These are phyloP conservation scores for Tetrahymena borealis DNA, from an alignment of 73 alveolate species.

Conservation along the genomic window DNA sequence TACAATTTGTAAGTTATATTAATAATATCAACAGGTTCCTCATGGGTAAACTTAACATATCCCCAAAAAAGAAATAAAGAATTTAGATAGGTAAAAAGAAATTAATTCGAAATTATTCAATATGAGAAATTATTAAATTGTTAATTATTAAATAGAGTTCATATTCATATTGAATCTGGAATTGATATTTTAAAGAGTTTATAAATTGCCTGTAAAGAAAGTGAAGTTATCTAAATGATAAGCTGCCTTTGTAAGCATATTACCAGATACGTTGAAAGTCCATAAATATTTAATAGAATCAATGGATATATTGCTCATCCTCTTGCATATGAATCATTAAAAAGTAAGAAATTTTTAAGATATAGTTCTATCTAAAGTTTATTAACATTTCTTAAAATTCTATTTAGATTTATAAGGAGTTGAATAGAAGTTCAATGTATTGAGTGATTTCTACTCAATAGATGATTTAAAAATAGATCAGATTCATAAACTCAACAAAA, in stretches of 20 bases:
- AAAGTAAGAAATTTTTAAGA: background rate
- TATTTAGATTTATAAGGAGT: background rate
- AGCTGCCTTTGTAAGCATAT: background rate
- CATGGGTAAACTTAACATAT: background rate
- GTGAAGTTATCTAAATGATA: background rate
- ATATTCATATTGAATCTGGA: background rate
- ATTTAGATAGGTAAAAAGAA: background rate
- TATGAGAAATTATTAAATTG: background rate
- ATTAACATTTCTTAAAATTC: background rate
- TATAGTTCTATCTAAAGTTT: background rate
- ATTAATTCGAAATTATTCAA: background rate
- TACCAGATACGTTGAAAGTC: background rate
- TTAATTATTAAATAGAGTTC: background rate
- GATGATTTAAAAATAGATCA: constrained; percentile 34
- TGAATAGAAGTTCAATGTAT: constrained; percentile 4
- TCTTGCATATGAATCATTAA: background rate
- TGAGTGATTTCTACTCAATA: constrained; percentile 26
- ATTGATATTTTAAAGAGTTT: background rate
- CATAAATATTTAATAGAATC: background rate
- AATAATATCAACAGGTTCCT: background rate
- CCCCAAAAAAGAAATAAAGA: background rate
- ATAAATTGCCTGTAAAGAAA: background rate
- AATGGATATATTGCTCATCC: background rate
- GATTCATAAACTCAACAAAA: constrained; percentile 19
- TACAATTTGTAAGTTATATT: background rate